Base-by-base conservation (phyloP, 306 rosid species). In the Pueraria montana region DNA sequence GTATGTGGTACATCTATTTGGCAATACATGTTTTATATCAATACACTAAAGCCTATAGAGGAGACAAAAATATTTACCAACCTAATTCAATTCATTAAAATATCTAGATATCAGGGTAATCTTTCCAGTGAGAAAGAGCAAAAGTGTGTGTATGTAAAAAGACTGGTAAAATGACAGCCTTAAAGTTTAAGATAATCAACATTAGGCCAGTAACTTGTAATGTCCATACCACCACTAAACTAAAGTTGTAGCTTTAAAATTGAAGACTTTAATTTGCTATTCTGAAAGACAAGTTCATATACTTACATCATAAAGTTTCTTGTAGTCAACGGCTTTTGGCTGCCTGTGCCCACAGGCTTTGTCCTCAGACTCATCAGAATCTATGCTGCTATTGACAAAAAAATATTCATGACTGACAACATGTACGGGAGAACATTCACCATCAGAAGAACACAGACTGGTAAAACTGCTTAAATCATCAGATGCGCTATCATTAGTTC, bases 371-470 rank as follows among this genome's bases (percentile, higher is more conserved):
- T n/a, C n/a, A n/a, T n/a, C n/a, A n/a, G n/a, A n/a, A n/a, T n/a
- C n/a, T n/a, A n/a, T n/a, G n/a, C n/a, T n/a, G n/a, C n/a, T n/a
- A n/a, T n/a, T n/a, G n/a, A n/a, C n/a, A n/a, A n/a, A n/a, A n/a
- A n/a, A n/a, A n/a, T n/a, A n/a, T n/a, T n/a, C n/a, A n/a, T n/a
- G n/a, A n/a, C n/a, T n/a, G n/a, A n/a, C n/a, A 27, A 72, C 87
- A 78, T 72, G 64, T 67, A 75, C 76, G 27, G 42, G 24, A 74
- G 84, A 76, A 82, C 59, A 77, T 59, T 83, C 93, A 64, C 58
- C 81, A 55, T 90, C 89, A 40, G 84, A 88, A 78, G 88, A 86
- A 84, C 91, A 88, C 71, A 86, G 49, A 85, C 87, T 86, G 9
- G 88, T 79, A 46, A 86, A 88, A 79, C 86, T 88, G 71, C 89